Percentiles rank a stretch among this genome's conserved stretches.
phyloP scores from a whole-genome alignment of 768 basidiomycete genomes.

The Candolleomyces eurysporus region DNA sequence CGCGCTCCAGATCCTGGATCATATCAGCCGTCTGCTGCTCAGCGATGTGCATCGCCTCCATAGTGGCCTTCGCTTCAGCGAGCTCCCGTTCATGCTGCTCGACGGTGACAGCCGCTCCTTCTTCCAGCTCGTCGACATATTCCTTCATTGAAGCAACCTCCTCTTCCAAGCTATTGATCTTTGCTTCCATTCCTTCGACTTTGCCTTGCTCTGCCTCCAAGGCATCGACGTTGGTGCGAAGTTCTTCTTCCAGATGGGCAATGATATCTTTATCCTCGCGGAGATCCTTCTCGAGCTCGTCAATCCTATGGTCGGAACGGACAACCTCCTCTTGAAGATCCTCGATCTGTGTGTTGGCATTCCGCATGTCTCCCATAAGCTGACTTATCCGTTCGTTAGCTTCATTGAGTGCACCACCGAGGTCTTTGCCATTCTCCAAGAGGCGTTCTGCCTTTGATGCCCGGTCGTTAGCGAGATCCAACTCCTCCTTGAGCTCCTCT shows the following conservation, averaged over 20 bases:
- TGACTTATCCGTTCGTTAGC: conserved; percentile 60
- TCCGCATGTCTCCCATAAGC: conserved; percentile 57
- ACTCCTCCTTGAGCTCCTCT: conserved; percentile 46
- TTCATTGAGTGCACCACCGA: conserved; percentile 64
- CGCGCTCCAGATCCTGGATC: conserved; percentile 50
- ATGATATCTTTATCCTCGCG: conserved; percentile 49
- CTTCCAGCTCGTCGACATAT: conserved; percentile 59
- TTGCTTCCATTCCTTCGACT: conserved; percentile 30
- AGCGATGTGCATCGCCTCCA: conserved; percentile 41
- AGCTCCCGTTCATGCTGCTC: conserved; percentile 60
- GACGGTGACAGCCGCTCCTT: conserved; percentile 49
- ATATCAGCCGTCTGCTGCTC: conserved; percentile 49
- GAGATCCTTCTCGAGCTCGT: conserved; percentile 56
- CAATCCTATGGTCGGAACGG: conserved; percentile 48
- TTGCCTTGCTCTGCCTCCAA: conserved; percentile 28
- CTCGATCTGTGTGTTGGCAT: conserved; percentile 55
- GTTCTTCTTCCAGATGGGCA: conserved; percentile 43
- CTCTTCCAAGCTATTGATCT: conserved; percentile 37
- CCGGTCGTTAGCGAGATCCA: conserved; percentile 55
- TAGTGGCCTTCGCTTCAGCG: conserved; percentile 41
- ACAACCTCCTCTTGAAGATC: conserved; percentile 63
- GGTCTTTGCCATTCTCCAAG: conserved; percentile 62
- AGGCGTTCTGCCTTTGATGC: conserved; percentile 63
- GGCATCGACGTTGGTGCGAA: conserved; percentile 36
- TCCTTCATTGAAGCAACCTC: conserved; percentile 49